phyloP scores from a whole-genome alignment of 805 yeast species.

The Candida anglica region DNA sequence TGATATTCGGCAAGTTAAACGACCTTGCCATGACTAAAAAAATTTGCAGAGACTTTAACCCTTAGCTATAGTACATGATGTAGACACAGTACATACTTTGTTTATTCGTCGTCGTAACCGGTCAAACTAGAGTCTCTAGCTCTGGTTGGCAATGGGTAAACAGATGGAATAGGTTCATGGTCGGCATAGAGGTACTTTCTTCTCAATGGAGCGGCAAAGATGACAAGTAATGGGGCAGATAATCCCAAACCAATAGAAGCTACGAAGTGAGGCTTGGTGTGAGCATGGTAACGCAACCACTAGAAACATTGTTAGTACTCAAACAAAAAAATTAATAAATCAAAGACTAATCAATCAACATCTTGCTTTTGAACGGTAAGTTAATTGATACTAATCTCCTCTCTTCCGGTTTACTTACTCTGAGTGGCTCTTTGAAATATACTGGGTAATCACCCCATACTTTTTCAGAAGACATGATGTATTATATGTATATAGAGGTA shows the following conservation, averaged over 20 bases:
- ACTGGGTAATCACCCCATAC: slow-evolving; percentile 51
- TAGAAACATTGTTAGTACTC: slow-evolving; percentile 21
- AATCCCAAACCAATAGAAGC: slow-evolving; percentile 61
- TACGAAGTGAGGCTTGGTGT: slow-evolving; percentile 72
- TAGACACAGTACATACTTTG: too few relatives aligned
- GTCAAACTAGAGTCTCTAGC: slow-evolving; percentile 43
- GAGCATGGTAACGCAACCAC: slow-evolving; percentile 76
- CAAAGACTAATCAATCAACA: background rate
- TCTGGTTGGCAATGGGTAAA: slow-evolving; percentile 54
- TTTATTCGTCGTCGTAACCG: slow-evolving; percentile 56
- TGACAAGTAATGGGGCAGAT: slow-evolving; percentile 61
- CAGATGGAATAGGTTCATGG: slow-evolving; percentile 61
- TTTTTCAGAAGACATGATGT: slow-evolving; percentile 24
- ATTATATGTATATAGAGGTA: background rate
- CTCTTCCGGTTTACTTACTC: slow-evolving; percentile 46
- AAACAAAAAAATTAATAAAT: background rate
- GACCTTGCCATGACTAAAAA: background rate
- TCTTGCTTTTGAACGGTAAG: slow-evolving; percentile 1
- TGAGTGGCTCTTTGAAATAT: slow-evolving; percentile 58
- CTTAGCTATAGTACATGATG: too few relatives aligned
- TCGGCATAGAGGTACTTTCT: slow-evolving; percentile 63
- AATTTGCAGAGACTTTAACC: background rate
- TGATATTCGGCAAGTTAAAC: too few relatives aligned
- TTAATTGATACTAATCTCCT: background rate
- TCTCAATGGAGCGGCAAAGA: slow-evolving; percentile 63